Evolutionary conservation across 2,329 filamentous ascomycete genomes (phyloP).

Genomic region (Diaporthe citrichinensis): DNA sequence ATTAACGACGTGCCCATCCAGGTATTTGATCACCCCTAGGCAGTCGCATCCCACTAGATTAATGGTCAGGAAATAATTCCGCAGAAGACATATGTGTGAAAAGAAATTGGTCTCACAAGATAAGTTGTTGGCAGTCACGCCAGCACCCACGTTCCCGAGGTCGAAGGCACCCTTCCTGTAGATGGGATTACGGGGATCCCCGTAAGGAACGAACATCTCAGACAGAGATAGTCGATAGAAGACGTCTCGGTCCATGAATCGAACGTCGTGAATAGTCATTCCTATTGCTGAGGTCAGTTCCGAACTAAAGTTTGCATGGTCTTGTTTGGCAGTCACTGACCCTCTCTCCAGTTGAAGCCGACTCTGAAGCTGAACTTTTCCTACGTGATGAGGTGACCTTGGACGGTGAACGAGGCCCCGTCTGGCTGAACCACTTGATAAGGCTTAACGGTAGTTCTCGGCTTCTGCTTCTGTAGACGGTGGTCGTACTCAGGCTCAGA

Average conservation of each 20-base stretch:
- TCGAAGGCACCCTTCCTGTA: slow-evolving; percentile 81
- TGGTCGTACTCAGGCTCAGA: not conserved
- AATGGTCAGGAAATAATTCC: not conserved
- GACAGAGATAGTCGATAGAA: slow-evolving; percentile 77
- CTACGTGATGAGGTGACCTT: not conserved
- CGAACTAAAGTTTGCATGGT: not conserved
- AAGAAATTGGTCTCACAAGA: not conserved
- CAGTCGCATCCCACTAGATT: slow-evolving; percentile 76
- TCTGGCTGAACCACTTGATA: not conserved
- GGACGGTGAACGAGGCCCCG: not conserved
- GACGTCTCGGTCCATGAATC: slow-evolving; percentile 75
- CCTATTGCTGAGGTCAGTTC: not conserved
- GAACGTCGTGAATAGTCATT: slow-evolving; percentile 71
- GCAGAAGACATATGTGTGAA: not conserved
- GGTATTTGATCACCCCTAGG: slow-evolving; percentile 74
- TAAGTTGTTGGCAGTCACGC: slow-evolving; percentile 77
- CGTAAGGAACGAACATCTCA: slow-evolving; percentile 80
- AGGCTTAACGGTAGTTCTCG: not conserved
- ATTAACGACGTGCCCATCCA: slow-evolving; percentile 61
- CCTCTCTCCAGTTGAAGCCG: not conserved
- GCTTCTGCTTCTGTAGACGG: not conserved
- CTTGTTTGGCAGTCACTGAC: not conserved
- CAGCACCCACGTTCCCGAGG: slow-evolving; percentile 78
- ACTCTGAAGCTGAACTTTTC: not conserved
- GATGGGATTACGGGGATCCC: slow-evolving; percentile 74